Evolutionary conservation across 2,329 filamentous ascomycete species (phyloP).

Genomic region (Simplicillium aogashimaense): DNA sequence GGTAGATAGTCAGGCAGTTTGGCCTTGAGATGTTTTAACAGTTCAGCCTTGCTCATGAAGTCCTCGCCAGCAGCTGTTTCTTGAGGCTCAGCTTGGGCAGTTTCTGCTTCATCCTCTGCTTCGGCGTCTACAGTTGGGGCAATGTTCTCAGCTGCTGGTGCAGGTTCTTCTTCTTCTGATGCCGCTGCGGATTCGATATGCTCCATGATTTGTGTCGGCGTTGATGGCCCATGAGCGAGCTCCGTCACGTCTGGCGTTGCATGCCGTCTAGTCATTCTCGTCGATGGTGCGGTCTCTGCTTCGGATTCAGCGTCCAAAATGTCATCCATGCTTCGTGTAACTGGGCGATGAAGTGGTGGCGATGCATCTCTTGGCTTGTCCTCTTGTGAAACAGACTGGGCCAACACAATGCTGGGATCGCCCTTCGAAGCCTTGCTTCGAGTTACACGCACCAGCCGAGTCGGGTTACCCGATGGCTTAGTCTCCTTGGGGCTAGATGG

Average conservation of each 20-base stretch:
- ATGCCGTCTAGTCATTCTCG: constrained; percentile 17
- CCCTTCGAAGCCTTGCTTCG: too few relatives aligned
- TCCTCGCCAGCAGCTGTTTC: not conserved
- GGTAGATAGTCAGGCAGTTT: constrained; percentile 41
- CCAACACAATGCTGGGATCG: too few relatives aligned
- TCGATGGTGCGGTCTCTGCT: constrained; percentile 5
- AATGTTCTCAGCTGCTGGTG: constrained; percentile 7
- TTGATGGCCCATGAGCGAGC: too few relatives aligned
- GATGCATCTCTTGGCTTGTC: not conserved
- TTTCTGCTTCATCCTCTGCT: too few relatives aligned
- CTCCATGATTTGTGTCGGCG: too few relatives aligned
- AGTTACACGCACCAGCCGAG: too few relatives aligned
- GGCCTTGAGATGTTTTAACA: constrained; percentile 35
- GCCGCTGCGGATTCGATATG: too few relatives aligned
- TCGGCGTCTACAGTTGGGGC: too few relatives aligned
- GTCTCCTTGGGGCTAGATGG: too few relatives aligned
- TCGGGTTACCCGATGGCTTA: not conserved
- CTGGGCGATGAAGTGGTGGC: constrained; percentile 11
- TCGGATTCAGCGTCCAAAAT: constrained; percentile 2
- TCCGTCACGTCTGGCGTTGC: constrained; percentile 2
- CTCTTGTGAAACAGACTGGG: too few relatives aligned
- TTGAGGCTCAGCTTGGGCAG: not conserved
- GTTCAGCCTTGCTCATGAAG: constrained; percentile 21
- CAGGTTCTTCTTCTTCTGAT: constrained; percentile 1
- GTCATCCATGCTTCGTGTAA: constrained; percentile 15